Evolutionary conservation across 2,329 filamentous ascomycete genomes (phyloP), one percentile per base, ranked within the genome.

Genomic region (Phyllosticta paracitricarpa): DNA sequence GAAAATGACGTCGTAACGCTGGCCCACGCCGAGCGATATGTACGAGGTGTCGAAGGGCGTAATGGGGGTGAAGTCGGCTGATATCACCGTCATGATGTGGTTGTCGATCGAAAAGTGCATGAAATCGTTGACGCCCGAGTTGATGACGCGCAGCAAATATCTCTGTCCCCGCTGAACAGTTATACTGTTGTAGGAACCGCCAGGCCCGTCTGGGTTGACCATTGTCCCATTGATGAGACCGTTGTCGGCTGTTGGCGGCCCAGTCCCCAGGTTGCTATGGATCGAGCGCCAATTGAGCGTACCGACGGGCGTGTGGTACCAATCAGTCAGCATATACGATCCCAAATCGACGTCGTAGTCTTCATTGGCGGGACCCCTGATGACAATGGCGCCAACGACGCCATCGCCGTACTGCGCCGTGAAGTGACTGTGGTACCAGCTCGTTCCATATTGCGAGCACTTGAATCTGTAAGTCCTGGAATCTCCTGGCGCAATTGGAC

Each of bases 341-440:
- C 86, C 86, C 0, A 87, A 74, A 66, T 89, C 86, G 56, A 81
- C 77, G 63, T 89, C 84, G 25, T 77, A 79, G 61, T 77, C 75
- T 19, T 70, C 70, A 17, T 71, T 72, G 17, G 75, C 72, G 17
- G 77, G 77, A 4, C 76, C 77, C 58, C 78, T 73, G 64, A 74
- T 71, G 51, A 72, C 61, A 9, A 78, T 70, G 8, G 71, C 66
- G 2, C 77, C 77, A 7, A 75, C 64, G 4, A 77, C 69, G 52
- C 77, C 77, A 22, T 77, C 74, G 12, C 71, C 75, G 60, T 78
- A 78, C 63, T 78, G 76, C 10, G 70, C 69, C 33, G 70, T 72
- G 67, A 71, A 75, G 62, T 78, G 76, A 24, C 70, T 73, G 61
- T 78, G 76, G 61, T 78, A 77, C 76, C 76, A 78, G 9, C 67